phyloP scores from a whole-genome alignment of 352 stramenopile genomes.

The Blastocystis sp. region DNA sequence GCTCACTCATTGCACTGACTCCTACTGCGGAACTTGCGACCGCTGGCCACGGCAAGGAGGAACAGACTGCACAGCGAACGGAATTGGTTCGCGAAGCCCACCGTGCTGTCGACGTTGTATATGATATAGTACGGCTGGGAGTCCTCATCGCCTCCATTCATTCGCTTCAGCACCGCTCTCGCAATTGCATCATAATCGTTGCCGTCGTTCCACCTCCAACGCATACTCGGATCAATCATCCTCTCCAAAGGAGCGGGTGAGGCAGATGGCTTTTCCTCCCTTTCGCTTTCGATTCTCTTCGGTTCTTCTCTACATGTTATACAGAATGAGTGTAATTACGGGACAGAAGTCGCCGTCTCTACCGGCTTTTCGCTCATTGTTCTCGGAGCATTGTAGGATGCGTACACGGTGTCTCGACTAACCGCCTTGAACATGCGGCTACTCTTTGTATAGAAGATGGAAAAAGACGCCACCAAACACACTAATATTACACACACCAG shows the following conservation, averaged over 20 bases:
- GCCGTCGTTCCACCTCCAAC: slow-evolving; percentile 19
- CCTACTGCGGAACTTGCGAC: slow-evolving; percentile 20
- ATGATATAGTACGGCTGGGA: slow-evolving; percentile 24
- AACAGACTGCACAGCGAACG: slow-evolving; percentile 20
- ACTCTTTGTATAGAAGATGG: not conserved
- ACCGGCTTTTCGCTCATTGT: too few species aligned
- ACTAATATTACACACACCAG: not conserved
- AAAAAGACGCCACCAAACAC: not conserved
- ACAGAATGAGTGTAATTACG: too few species aligned
- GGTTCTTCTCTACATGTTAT: too few species aligned
- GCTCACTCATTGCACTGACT: not conserved
- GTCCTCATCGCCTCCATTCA: slow-evolving; percentile 7
- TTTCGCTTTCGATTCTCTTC: too few species aligned
- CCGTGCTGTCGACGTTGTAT: slow-evolving; percentile 33
- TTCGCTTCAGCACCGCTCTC: not conserved
- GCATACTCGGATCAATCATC: not conserved
- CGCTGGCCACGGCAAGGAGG: slow-evolving; percentile 8
- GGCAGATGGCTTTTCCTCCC: not conserved
- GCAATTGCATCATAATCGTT: slow-evolving; percentile 45
- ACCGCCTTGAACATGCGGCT: too few species aligned
- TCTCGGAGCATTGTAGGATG: too few species aligned
- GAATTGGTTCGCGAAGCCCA: slow-evolving; percentile 65
- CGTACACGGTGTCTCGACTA: too few species aligned
- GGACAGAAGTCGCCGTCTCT: too few species aligned
- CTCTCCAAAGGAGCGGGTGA: not conserved